Base-by-base conservation (phyloP, 345 rosid species). In the Gossypium mustelinum region DNA sequence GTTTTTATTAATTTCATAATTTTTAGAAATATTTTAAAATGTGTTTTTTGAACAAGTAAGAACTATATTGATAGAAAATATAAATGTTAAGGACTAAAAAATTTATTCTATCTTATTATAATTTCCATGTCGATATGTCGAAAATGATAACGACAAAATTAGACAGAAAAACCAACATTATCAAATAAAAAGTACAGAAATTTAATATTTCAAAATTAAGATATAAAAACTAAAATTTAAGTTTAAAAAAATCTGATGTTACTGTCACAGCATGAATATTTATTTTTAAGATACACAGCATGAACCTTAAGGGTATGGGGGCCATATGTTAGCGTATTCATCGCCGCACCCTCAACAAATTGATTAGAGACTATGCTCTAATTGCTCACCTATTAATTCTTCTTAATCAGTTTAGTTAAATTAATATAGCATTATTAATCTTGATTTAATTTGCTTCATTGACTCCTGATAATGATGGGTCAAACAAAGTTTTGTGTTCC, bases 381-480 rank as follows among this genome's bases (percentile, higher is more conserved):
- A 57, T 71, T 56, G 54, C 75, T 72, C 57, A 18, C 6, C 1
- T 10, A 72, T 44, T 72, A 72, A 72, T 72, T 58, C 44, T 24
- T 59, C 67, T 24, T 59, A 57, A 44, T 50, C 29, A 57, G 24
- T 47, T 47, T 11, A 47, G 0, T 47, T 9, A 47, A 11, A 47
- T 47, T 47, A 47, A 47, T 20, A 20, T 4, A 57, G 61, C 29
- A 57, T 57, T 7, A 51, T 24, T 48, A 24, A 68, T 48, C 72
- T 24, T 47, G 13, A 24, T 2, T 68, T 68, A 14, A 16, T 50
- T 50, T 50, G 22, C 25, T 68, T 51, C 39, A 16, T 64, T 64
- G 69, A 41, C 50, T 47, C 29, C 4, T 34, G 62, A 70, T 45
- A 43, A 45, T 45, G 68, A 73, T 59, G 75, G 75, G 55, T 59